phyloP scores from a whole-genome alignment of 2,329 filamentous ascomycete genomes.

The Tolypocladium nubicola region DNA sequence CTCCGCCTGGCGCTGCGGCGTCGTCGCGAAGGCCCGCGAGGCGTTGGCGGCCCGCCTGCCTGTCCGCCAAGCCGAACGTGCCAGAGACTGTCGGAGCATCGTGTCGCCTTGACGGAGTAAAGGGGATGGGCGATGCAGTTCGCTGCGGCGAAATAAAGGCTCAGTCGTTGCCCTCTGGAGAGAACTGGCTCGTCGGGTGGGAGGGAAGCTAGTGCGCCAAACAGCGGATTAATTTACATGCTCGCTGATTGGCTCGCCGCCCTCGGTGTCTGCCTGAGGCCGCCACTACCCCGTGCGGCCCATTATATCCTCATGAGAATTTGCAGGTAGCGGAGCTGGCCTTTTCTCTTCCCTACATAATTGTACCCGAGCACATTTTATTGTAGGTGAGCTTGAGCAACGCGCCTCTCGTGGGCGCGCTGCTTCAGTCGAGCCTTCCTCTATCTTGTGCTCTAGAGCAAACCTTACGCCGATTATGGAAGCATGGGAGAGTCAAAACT shows the following conservation, averaged over 20 bases:
- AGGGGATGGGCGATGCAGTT: conserved; percentile 26
- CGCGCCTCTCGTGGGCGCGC: conserved; percentile 20
- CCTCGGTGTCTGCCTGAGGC: conserved; percentile 26
- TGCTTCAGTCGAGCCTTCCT: conserved; percentile 54
- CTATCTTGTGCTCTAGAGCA: conserved; percentile 62
- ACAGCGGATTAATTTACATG: conserved; percentile 28
- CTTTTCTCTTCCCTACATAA: conserved; percentile 31
- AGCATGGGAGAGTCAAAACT: conserved; percentile 52
- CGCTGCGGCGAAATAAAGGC: conserved; percentile 23
- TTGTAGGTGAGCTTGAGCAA: conserved; percentile 58
- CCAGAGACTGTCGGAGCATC: conserved; percentile 59
- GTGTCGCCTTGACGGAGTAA: conserved; percentile 47
- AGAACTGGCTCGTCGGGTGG: conserved; percentile 26
- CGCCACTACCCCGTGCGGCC: conserved; percentile 1
- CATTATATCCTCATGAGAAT: conserved; percentile 6
- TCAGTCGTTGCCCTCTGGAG: conserved; percentile 30
- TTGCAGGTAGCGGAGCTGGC: conserved; percentile 7
- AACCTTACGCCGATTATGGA: conserved; percentile 57
- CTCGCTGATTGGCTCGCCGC: conserved; percentile 27
- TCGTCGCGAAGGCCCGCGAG: conserved; percentile 74
- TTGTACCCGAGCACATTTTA: conserved; percentile 62
- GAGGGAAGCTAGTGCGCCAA: conserved; percentile 18
- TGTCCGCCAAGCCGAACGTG: conserved; percentile 58
- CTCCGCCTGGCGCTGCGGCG: conserved; percentile 69
- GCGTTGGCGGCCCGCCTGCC: conserved; percentile 47